Percentiles rank a stretch among this genome's conserved stretches.
Conservation (phyloP, 73 alveolate species). For the Breviolum minutum region DNA sequence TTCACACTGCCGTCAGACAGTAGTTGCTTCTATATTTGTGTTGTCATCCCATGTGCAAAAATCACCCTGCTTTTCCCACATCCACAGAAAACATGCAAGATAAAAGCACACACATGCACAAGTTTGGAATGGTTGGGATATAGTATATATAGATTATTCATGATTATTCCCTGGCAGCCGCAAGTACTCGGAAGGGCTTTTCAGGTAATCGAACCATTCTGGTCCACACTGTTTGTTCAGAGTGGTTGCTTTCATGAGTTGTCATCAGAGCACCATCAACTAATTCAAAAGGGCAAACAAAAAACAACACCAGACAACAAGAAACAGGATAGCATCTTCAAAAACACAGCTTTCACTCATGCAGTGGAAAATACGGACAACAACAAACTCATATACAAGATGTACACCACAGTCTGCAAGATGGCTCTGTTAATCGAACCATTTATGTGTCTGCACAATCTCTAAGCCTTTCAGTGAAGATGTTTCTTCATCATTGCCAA, state of each 20-base stretch:
- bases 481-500: slow-evolving; percentile 37
- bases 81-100: too few relatives aligned
- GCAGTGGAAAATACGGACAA: background rate
- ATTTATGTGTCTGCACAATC: background rate
- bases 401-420: background rate
- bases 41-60: too few relatives aligned
- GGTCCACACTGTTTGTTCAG: background rate
- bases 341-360: background rate
- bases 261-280: background rate
- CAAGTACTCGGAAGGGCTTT: background rate
- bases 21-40: background rate
- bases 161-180: too few relatives aligned
- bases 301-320: background rate
- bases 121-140: too few relatives aligned
- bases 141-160: too few relatives aligned
- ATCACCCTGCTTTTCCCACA: background rate
- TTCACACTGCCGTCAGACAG: background rate
- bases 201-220: slow-evolving; percentile 61
- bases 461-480: slow-evolving; percentile 40
- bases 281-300: too few relatives aligned
- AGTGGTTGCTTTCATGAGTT: slow-evolving; percentile 42
- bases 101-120: background rate
- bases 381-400: background rate
- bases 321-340: background rate
- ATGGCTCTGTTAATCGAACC: slow-evolving; percentile 38